Conservation (phyloP, 306 rosid genomes). For the Trichosanthes cucumerina region DNA sequence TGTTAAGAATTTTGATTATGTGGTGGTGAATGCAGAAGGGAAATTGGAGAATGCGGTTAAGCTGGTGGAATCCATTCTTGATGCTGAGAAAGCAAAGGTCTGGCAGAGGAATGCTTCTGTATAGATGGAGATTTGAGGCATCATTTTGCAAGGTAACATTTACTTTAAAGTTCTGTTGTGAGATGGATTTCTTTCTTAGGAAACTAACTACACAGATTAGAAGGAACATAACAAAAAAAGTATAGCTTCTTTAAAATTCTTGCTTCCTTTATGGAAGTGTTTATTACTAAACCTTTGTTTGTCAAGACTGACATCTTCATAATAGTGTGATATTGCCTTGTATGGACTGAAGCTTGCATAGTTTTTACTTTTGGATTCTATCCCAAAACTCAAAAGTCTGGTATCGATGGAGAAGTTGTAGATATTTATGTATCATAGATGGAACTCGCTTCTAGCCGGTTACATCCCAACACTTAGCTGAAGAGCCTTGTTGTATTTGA, state of each 20-base stretch:
- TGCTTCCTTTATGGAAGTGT: background rate
- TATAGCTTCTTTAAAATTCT: background rate
- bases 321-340: background rate
- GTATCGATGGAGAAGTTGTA: background rate
- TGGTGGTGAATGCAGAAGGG: slow-evolving; percentile 76
- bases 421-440: background rate
- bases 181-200: background rate
- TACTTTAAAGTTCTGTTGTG: background rate
- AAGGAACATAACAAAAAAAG: background rate
- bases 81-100: slow-evolving; percentile 92
- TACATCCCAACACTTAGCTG: background rate
- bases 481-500: background rate
- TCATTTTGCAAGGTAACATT: background rate
- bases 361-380: background rate
- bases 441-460: background rate
- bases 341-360: background rate
- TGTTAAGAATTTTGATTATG: slow-evolving; percentile 63
- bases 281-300: background rate
- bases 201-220: background rate
- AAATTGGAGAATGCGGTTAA: slow-evolving; percentile 66
- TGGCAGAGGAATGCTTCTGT: slow-evolving; percentile 41
- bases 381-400: no score
- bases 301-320: background rate
- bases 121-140: slow-evolving; percentile 14
- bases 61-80: slow-evolving; percentile 58